Conservation (phyloP, 495 filamentous ascomycete species). For the Tuber melanosporum region DNA sequence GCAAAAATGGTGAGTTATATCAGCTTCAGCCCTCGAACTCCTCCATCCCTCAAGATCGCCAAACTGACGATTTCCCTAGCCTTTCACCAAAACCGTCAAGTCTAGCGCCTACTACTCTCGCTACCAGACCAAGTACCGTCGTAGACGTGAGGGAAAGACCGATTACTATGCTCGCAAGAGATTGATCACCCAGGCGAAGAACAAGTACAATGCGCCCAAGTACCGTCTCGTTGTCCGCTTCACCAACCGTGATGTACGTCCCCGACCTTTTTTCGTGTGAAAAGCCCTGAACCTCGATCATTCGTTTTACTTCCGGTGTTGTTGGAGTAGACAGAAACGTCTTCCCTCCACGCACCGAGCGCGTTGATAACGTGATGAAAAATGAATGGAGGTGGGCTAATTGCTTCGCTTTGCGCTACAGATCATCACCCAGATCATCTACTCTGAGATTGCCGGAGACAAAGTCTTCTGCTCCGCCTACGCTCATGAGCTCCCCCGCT, state of each 20-base stretch:
- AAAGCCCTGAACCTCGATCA: conserved; percentile 29
- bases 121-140: conserved; percentile 99
- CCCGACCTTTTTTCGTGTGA: not conserved
- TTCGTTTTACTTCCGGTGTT: conserved; percentile 17
- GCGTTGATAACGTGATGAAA: conserved; percentile 15
- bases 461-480: conserved; percentile 92
- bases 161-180: conserved; percentile 99
- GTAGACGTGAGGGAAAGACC: conserved; percentile 93
- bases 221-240: conserved; percentile 99
- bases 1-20: conserved; percentile 1
- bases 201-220: conserved; percentile 99
- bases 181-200: conserved; percentile 99
- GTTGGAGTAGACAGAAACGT: conserved; percentile 19
- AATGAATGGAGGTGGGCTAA: conserved; percentile 35
- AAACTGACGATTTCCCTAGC: conserved; percentile 47
- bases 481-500: conserved; percentile 93
- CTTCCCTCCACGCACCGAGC: conserved; percentile 18
- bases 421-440: conserved; percentile 95
- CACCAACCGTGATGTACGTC: conserved; percentile 81
- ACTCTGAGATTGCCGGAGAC: conserved; percentile 93
- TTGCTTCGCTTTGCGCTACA: conserved; percentile 22
- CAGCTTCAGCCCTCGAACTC: not conserved
- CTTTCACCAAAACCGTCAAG: conserved; percentile 94
- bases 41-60: not conserved
- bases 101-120: conserved; percentile 93